Evolutionary conservation across 805 yeast genomes (phyloP).

Genomic region (Yamadazyma scolyti): DNA sequence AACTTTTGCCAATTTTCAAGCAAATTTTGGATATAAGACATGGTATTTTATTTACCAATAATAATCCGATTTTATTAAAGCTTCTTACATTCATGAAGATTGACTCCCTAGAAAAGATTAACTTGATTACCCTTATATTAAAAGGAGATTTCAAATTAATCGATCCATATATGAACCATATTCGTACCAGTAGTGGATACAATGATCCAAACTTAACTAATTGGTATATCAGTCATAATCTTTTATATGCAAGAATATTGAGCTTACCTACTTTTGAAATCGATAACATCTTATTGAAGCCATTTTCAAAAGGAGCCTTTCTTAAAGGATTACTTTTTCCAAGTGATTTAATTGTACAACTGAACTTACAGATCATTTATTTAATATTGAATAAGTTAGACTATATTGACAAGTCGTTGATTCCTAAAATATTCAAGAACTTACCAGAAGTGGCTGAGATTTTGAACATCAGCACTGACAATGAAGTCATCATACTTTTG

Average conservation of each 20-base stretch:
- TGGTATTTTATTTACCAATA: constrained; percentile 53
- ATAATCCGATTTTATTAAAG: constrained; percentile 65
- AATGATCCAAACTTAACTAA: constrained; percentile 79
- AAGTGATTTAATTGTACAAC: constrained; percentile 56
- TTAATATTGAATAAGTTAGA: constrained; percentile 54
- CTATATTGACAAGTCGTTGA: constrained; percentile 3
- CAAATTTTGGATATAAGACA: constrained; percentile 42
- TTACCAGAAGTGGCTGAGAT: constrained; percentile 8
- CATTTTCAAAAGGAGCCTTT: constrained; percentile 56
- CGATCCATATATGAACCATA: constrained; percentile 61
- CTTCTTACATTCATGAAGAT: constrained; percentile 65
- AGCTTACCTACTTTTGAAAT: constrained; percentile 46
- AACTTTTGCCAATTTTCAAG: constrained; percentile 31
- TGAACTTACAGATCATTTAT: constrained; percentile 57
- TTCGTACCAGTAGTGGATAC: constrained; percentile 50
- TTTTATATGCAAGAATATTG: constrained; percentile 58
- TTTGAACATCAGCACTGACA: constrained; percentile 4
- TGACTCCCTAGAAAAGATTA: constrained; percentile 66
- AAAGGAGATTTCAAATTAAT: constrained; percentile 62
- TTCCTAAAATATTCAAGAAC: constrained; percentile 6
- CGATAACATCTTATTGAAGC: constrained; percentile 63
- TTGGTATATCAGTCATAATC: constrained; percentile 77
- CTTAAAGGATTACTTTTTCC: constrained; percentile 47
- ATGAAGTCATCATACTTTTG: constrained; percentile 1
- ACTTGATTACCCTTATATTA: constrained; percentile 50